Percentiles rank a stretch among this genome's conserved stretches.
These are phyloP conservation scores for Cercospora sesami DNA, from an alignment of 2,329 filamentous ascomycete species.

Conservation along the genomic window DNA sequence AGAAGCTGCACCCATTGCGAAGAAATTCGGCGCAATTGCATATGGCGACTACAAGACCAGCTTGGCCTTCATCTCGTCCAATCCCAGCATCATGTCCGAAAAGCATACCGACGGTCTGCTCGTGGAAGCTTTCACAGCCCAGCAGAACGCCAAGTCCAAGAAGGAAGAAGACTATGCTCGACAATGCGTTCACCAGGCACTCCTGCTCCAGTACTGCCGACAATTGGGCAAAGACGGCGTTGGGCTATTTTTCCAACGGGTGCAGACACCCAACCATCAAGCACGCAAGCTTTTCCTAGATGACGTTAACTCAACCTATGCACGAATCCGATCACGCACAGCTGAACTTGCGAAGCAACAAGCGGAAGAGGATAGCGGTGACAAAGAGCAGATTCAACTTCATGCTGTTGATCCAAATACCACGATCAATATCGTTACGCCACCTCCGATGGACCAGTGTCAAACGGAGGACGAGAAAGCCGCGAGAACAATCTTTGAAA, in stretches of 20 bases:
- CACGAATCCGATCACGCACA: slow-evolving; percentile 74
- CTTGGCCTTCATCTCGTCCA: slow-evolving; percentile 72
- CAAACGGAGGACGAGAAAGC: slow-evolving; percentile 59
- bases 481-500: slow-evolving; percentile 75
- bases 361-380: slow-evolving; percentile 56
- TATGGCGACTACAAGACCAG: slow-evolving; percentile 70
- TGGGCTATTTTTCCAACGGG: slow-evolving; percentile 90
- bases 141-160: slow-evolving; percentile 64
- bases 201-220: slow-evolving; percentile 92
- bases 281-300: slow-evolving; percentile 88
- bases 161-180: slow-evolving; percentile 63
- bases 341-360: slow-evolving; percentile 68
- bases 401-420: slow-evolving; percentile 88
- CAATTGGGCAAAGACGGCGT: slow-evolving; percentile 86
- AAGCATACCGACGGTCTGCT: slow-evolving; percentile 87
- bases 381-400: slow-evolving; percentile 93
- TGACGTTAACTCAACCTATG: slow-evolving; percentile 87
- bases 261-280: slow-evolving; percentile 85
- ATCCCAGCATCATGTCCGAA: slow-evolving; percentile 78
- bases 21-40: slow-evolving; percentile 77
- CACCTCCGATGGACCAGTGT: slow-evolving; percentile 72
- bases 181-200: slow-evolving; percentile 88
- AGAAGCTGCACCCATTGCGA: slow-evolving; percentile 74
- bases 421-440: slow-evolving; percentile 86
- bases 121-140: slow-evolving; percentile 86